Evolutionary conservation across 495 filamentous ascomycete genomes (phyloP).

Genomic region (Bathelium albidoporum): DNA sequence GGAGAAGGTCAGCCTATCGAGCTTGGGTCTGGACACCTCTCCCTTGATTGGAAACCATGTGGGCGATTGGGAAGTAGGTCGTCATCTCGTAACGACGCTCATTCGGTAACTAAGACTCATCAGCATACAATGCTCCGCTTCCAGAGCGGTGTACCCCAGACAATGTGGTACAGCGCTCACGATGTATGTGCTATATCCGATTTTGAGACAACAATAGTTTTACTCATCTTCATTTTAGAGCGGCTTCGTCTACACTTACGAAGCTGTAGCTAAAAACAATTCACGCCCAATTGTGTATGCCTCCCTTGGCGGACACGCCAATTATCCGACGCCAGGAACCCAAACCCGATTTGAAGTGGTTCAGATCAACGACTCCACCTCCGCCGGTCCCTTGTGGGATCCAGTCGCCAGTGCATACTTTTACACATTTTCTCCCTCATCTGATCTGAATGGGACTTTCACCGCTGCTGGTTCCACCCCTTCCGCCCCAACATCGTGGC

Average conservation of each 20-base stretch:
- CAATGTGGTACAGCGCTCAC: slow-evolving; percentile 39
- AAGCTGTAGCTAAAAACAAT: not conserved
- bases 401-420: slow-evolving; percentile 21
- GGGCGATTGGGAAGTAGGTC: slow-evolving; percentile 26
- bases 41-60: not conserved
- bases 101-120: slow-evolving; percentile 15
- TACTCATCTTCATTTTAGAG: slow-evolving; percentile 5
- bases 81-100: not conserved
- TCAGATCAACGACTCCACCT: slow-evolving; percentile 53
- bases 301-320: slow-evolving; percentile 23
- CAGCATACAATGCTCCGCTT: slow-evolving; percentile 61
- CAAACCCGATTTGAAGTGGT: slow-evolving; percentile 52
- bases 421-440: slow-evolving; percentile 15
- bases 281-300: slow-evolving; percentile 10
- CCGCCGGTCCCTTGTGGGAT: slow-evolving; percentile 36
- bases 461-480: slow-evolving; percentile 8
- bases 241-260: not conserved
- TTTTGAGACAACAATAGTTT: slow-evolving; percentile 41
- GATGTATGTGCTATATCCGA: slow-evolving; percentile 31
- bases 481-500: slow-evolving; percentile 9
- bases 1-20: slow-evolving; percentile 13
- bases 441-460: slow-evolving; percentile 8
- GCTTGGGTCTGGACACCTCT: slow-evolving; percentile 27
- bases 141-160: slow-evolving; percentile 41
- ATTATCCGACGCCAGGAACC: slow-evolving; percentile 22